Base-by-base conservation (phyloP, 768 basidiomycete species). In the Mycena alexandri region DNA sequence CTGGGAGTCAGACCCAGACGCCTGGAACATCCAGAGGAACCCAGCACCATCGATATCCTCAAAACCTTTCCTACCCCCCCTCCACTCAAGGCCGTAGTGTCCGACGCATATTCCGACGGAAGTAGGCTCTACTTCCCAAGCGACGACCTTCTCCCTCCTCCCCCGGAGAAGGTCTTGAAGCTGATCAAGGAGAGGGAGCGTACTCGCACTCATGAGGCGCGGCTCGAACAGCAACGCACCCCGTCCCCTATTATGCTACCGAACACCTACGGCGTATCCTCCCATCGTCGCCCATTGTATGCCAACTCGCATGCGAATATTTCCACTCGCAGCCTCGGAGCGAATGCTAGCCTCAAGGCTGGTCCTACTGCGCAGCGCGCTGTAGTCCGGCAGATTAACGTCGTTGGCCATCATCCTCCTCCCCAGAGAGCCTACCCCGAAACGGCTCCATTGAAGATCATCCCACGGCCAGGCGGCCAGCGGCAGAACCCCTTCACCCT, bases 111-210 rank as follows among this genome's bases (percentile, higher is more conserved):
- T 47, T 36, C 13, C 36, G 59, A 58, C 17, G 67, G 61, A 9
- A 33, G 33, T 2, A 38, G 59, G 21, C 16, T 67, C 25, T 67
- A 67, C 46, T 67, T 67, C 24, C 38, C 65, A 0, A 29, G n/a
- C 36, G 63, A 64, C 16, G 65, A 47, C 12, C 58, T 68, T 13
- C 62, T 68, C 11, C 67, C 67, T 10, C 67, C 62, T 55, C 67
- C 57, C 12, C 67, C 67, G 19, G 51, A 59, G 16, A 55, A 51
- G 44, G 67, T 68, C 38, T 16, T 54, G 29, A 36, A n/a, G 0
- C 48, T 55, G 57, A 16, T 64, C 52, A 55, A 64, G 47, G 44
- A 64, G 42, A 47, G 57, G 33, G 46, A 64, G 29, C 67, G 58
- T 58, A 51, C 58, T 17, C 61, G 22, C 41, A 43, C 54, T 3